Evolutionary conservation across 1,284 basidiomycete genomes (phyloP).

Genomic region (Trichosporon sp.): DNA sequence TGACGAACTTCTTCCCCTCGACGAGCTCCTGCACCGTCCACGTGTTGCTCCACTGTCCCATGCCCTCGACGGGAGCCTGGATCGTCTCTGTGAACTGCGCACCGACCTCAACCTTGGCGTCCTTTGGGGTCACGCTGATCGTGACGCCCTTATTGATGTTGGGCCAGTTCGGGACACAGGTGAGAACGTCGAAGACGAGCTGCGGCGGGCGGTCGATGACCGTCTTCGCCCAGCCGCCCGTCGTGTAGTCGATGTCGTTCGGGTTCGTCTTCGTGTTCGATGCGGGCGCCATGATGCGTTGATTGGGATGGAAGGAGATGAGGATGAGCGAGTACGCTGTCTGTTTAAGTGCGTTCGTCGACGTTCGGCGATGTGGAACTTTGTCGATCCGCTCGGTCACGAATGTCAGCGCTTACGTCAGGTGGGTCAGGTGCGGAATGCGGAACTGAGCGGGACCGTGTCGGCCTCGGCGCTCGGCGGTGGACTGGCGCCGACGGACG

Average conservation of each 20-base stretch:
- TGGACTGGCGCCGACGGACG: too few species aligned
- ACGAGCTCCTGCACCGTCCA: background rate
- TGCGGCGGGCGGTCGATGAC: slow-evolving; percentile 7
- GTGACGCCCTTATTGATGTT: slow-evolving; percentile 11
- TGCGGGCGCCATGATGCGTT: background rate
- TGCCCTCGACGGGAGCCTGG: slow-evolving; percentile 6
- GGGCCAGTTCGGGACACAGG: background rate
- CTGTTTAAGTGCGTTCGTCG: background rate
- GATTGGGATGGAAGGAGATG: background rate
- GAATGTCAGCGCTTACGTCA: too few species aligned
- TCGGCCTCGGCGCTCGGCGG: too few species aligned
- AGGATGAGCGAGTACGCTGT: too few species aligned
- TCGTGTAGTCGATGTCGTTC: slow-evolving; percentile 1
- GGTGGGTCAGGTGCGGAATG: too few species aligned
- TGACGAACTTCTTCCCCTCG: background rate
- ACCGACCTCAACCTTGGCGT: background rate
- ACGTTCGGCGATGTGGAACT: background rate
- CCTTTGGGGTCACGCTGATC: background rate
- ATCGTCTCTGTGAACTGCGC: background rate
- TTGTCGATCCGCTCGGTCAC: too few species aligned
- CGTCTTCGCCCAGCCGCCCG: background rate
- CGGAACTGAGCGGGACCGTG: too few species aligned
- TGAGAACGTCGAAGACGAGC: slow-evolving; percentile 3
- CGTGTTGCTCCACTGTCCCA: background rate
- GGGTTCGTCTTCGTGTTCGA: background rate